These are phyloP conservation scores for Russula sp. DNA, from an alignment of 768 basidiomycete genomes.

Conservation along the genomic window DNA sequence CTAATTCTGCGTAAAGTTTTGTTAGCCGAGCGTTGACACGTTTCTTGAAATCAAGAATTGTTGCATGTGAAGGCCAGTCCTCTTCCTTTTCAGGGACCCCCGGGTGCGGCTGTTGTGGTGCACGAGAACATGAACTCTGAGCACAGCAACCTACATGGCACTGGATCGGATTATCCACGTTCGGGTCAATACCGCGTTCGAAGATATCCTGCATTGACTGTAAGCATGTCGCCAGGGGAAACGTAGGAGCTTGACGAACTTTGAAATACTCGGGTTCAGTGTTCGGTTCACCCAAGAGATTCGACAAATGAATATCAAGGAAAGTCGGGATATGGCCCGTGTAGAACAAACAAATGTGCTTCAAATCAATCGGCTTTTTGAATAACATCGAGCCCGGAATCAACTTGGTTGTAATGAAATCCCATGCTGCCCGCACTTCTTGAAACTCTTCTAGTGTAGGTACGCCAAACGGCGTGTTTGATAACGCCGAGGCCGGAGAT, in stretches of 20 bases:
- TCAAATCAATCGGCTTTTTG: slow-evolving; percentile 86
- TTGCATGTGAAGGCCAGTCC: slow-evolving; percentile 77
- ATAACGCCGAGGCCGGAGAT: slow-evolving; percentile 5
- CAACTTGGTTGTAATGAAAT: slow-evolving; percentile 77
- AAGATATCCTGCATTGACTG: slow-evolving; percentile 53
- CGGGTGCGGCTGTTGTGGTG: slow-evolving; percentile 64
- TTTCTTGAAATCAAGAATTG: slow-evolving; percentile 72
- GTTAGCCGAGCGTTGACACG: slow-evolving; percentile 69
- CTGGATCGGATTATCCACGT: slow-evolving; percentile 81
- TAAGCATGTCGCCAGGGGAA: not conserved
- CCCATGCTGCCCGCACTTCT: slow-evolving; percentile 84
- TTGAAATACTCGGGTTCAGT: slow-evolving; percentile 85
- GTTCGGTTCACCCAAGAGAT: slow-evolving; percentile 65
- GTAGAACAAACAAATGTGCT: slow-evolving; percentile 98
- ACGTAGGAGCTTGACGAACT: slow-evolving; percentile 30
- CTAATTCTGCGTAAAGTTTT: slow-evolving; percentile 67
- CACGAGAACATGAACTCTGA: not conserved
- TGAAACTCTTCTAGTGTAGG: slow-evolving; percentile 79
- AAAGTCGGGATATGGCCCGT: slow-evolving; percentile 91
- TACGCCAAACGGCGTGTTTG: slow-evolving; percentile 50
- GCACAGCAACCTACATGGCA: slow-evolving; percentile 59
- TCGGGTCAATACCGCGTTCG: slow-evolving; percentile 94
- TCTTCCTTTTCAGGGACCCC: slow-evolving; percentile 72
- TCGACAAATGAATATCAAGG: slow-evolving; percentile 83
- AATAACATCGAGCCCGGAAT: slow-evolving; percentile 81